These are phyloP conservation scores for Ogataea paraovalis DNA, from an alignment of 805 yeast species.

Conservation along the genomic window DNA sequence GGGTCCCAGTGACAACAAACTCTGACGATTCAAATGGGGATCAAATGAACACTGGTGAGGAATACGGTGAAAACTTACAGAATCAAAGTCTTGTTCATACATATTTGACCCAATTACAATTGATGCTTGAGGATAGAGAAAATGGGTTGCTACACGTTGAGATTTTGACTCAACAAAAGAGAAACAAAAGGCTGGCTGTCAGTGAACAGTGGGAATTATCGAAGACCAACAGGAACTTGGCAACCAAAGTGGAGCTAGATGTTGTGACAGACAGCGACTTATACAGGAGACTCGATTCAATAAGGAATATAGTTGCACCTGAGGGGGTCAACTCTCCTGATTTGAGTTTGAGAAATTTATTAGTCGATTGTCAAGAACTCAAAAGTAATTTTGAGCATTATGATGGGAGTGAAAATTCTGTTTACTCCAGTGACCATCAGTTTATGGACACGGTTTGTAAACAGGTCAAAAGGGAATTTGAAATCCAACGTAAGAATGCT, in stretches of 20 bases:
- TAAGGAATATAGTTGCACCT: conserved; percentile 28
- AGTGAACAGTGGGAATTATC: neutral
- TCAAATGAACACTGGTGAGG: conserved; percentile 54
- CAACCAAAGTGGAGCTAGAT: neutral
- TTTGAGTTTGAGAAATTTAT: conserved; percentile 21
- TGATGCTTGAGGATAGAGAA: conserved; percentile 43
- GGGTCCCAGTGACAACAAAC: neutral
- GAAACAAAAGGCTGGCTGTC: neutral
- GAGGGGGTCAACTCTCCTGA: conserved; percentile 33
- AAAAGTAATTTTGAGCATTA: conserved; percentile 22
- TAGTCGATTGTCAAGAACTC: conserved; percentile 25
- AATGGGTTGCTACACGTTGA: conserved; percentile 29
- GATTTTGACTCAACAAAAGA: conserved; percentile 11
- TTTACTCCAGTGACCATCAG: conserved; percentile 16
- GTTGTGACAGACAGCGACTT: conserved; percentile 24
- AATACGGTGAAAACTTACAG: conserved; percentile 68
- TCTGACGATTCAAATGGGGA: conserved; percentile 9
- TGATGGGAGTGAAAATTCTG: conserved; percentile 16
- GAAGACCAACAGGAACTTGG: neutral
- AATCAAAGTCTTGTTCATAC: conserved; percentile 70
- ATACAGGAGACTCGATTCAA: conserved; percentile 28
- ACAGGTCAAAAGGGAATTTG: conserved; percentile 32
- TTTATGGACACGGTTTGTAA: conserved; percentile 5
- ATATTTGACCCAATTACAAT: conserved; percentile 51
- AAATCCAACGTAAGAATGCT: conserved; percentile 40